phyloP scores from a whole-genome alignment of 768 basidiomycete species.

The Amanita pallidorosea region DNA sequence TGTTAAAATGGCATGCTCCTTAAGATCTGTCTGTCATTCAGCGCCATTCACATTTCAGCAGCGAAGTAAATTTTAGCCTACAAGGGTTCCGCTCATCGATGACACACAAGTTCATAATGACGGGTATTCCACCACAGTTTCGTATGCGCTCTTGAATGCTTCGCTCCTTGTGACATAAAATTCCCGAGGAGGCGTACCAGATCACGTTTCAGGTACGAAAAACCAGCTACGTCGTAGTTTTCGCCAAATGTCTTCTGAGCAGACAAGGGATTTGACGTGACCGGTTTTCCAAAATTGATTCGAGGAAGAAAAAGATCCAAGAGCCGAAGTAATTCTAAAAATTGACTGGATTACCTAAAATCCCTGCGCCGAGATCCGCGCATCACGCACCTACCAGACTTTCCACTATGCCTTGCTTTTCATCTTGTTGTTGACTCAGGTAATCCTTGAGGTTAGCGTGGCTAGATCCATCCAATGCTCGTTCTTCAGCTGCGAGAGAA shows the following conservation, averaged over 20 bases:
- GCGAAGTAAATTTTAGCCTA: conserved; percentile 33
- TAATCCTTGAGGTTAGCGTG: conserved; percentile 21
- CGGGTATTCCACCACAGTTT: conserved; percentile 59
- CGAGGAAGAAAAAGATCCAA: conserved; percentile 78
- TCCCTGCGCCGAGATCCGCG: not conserved
- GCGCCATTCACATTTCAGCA: not conserved
- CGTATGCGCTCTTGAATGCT: conserved; percentile 69
- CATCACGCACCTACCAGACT: conserved; percentile 43
- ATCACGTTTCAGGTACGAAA: conserved; percentile 80
- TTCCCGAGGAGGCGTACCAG: conserved; percentile 81
- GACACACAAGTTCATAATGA: conserved; percentile 83
- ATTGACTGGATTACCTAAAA: conserved; percentile 3
- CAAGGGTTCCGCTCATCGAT: conserved; percentile 90
- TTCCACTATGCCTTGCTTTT: conserved; percentile 38
- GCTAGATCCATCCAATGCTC: conserved; percentile 11
- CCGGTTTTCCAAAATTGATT: conserved; percentile 67
- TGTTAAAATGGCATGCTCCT: conserved; percentile 86
- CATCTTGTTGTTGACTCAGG: conserved; percentile 32
- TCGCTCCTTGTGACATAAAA: conserved; percentile 54
- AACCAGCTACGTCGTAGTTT: conserved; percentile 38
- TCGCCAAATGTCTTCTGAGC: conserved; percentile 10
- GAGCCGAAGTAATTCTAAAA: conserved; percentile 57
- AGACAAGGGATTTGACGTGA: conserved; percentile 20
- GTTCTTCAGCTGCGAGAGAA: conserved; percentile 40
- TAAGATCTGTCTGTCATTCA: conserved; percentile 46